phyloP scores from a whole-genome alignment of 2,329 filamentous ascomycete species.

The Aspergillus novofumigatus region DNA sequence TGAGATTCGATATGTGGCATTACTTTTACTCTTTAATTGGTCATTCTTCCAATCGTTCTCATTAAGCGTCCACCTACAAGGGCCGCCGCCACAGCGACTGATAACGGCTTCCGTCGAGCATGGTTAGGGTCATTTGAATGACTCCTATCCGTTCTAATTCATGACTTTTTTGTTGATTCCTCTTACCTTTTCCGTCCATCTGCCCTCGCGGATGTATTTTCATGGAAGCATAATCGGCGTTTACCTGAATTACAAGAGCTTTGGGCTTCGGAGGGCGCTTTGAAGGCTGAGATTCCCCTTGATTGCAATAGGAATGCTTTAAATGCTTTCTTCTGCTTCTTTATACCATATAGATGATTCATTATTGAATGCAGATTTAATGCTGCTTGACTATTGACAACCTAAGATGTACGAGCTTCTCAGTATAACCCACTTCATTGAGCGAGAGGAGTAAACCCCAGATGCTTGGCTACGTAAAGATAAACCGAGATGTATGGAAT shows the following conservation, averaged over 20 bases:
- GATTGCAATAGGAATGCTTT: not conserved
- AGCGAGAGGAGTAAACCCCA: not conserved
- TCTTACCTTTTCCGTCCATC: not conserved
- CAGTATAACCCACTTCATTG: not conserved
- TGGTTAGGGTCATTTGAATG: not conserved
- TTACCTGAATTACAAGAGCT: not conserved
- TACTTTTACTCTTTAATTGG: not conserved
- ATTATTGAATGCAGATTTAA: not conserved
- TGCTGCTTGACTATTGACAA: not conserved
- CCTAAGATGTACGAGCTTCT: not conserved
- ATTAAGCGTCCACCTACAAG: too few species aligned
- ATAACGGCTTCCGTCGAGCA: too few species aligned
- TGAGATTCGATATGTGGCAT: not conserved
- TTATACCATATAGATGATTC: not conserved
- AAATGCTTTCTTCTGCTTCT: not conserved
- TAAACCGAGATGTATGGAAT: not conserved
- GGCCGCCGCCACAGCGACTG: too few species aligned
- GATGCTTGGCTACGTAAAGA: not conserved
- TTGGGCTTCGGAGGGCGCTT: not conserved
- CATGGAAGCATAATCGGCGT: not conserved
- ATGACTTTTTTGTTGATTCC: not conserved
- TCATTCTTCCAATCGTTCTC: too few species aligned
- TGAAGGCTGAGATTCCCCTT: not conserved
- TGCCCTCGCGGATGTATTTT: not conserved
- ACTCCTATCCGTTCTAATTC: not conserved